A percentile compares a stretch with the other conserved stretches of the same genome.
phyloP scores from a whole-genome alignment of 2,329 filamentous ascomycete species.

The Ceratocystis papillata region DNA sequence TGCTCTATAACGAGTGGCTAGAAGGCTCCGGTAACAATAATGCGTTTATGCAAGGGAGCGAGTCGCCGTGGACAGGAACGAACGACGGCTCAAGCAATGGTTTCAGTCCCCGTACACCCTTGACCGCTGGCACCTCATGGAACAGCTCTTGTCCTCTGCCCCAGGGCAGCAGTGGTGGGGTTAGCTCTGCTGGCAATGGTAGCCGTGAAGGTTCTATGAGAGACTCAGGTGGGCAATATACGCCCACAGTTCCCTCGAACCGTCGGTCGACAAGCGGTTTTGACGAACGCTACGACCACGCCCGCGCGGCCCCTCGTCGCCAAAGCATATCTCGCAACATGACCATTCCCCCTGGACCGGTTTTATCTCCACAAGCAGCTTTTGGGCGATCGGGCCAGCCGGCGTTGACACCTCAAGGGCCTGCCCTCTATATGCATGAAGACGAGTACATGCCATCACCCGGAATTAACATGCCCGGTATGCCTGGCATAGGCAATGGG shows the following conservation, averaged over 20 bases:
- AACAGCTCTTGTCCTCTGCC: constrained; percentile 1
- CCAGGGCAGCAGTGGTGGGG: background rate
- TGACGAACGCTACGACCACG: constrained; percentile 11
- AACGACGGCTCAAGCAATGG: constrained; percentile 12
- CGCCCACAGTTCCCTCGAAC: background rate
- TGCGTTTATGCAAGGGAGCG: constrained; percentile 7
- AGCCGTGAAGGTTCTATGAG: background rate
- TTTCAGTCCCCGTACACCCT: constrained; percentile 22
- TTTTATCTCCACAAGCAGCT: constrained; percentile 7
- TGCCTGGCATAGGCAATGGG: background rate
- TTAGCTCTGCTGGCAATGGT: background rate
- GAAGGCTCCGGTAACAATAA: background rate
- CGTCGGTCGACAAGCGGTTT: constrained; percentile 1
- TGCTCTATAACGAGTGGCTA: constrained; percentile 13
- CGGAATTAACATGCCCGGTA: background rate
- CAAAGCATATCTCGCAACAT: constrained; percentile 20
- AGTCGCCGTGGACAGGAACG: constrained; percentile 11
- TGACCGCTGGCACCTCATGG: constrained; percentile 8
- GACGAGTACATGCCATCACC: constrained; percentile 12
- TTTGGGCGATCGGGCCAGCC: constrained; percentile 6
- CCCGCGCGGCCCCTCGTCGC: constrained; percentile 14
- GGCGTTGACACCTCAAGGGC: background rate
- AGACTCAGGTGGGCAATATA: constrained; percentile 2
- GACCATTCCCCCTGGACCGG: constrained; percentile 9
- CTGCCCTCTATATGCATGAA: background rate